These are phyloP conservation scores for Fusarium napiforme DNA, from an alignment of 2,329 filamentous ascomycete species.

Conservation along the genomic window DNA sequence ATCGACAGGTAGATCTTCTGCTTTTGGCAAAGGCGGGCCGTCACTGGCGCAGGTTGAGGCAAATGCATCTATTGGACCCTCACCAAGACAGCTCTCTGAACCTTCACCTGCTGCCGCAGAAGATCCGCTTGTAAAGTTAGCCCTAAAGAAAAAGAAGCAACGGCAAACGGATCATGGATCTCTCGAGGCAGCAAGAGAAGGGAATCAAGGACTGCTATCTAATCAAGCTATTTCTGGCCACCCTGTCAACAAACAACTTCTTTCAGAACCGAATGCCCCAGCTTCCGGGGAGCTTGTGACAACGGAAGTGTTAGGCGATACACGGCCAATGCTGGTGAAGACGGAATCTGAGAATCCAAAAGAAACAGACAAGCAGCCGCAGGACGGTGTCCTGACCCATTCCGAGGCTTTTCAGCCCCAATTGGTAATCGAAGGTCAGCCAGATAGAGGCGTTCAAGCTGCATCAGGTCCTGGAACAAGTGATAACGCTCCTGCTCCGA, in stretches of 20 bases:
- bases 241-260: neutral
- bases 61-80: neutral
- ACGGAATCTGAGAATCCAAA: constrained; percentile 8
- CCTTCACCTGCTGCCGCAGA: neutral
- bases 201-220: neutral
- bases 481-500: neutral
- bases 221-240: neutral
- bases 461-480: neutral
- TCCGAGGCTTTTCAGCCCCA: neutral
- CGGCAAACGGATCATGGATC: constrained; percentile 19
- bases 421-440: neutral
- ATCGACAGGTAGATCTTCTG: neutral
- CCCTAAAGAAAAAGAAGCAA: constrained; percentile 47
- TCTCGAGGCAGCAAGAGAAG: neutral
- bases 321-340: neutral
- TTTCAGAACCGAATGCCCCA: neutral
- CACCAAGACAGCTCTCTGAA: neutral
- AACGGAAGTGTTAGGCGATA: neutral
- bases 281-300: neutral
- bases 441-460: neutral
- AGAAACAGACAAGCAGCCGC: constrained; percentile 25
- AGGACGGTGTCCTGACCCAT: neutral
- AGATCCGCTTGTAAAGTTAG: constrained; percentile 1
- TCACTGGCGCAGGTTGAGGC: neutral
- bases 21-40: neutral